Percentiles rank a stretch among this genome's conserved stretches.
Conservation (phyloP, 306 rosid species). For the Fagus sylvatica region DNA sequence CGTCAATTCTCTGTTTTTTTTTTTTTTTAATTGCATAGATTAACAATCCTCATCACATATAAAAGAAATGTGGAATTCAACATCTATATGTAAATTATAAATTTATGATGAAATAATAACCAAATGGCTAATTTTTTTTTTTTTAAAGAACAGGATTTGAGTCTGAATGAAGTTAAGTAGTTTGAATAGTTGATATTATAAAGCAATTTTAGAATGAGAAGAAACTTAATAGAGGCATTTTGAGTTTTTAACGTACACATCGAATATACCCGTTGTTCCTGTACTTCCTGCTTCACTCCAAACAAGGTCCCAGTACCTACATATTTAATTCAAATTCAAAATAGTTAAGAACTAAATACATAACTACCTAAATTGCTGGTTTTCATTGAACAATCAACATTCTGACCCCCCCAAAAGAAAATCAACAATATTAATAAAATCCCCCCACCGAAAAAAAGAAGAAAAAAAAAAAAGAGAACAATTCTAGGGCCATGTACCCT, state of each 20-base stretch:
- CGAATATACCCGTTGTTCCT: conserved; percentile 55
- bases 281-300: conserved; percentile 87
- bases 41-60: too few relatives aligned
- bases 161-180: too few relatives aligned
- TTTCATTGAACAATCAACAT: conserved; percentile 22
- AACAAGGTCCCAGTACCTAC: conserved; percentile 96
- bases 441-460: neutral
- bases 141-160: neutral
- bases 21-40: too few relatives aligned
- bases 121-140: neutral
- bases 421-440: neutral
- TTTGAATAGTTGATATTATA: too few relatives aligned
- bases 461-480: neutral
- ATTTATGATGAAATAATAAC: too few relatives aligned
- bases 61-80: too few relatives aligned
- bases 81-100: too few relatives aligned
- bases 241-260: conserved; percentile 52
- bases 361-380: too few relatives aligned
- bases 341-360: neutral
- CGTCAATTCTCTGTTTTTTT: too few relatives aligned
- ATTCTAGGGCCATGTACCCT: conserved; percentile 53
- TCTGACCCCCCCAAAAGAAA: neutral
- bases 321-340: conserved; percentile 29
- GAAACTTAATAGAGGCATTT: neutral
- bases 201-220: too few relatives aligned